Conservation (phyloP, 2,329 filamentous ascomycete genomes). For the Fusarium setosum region DNA sequence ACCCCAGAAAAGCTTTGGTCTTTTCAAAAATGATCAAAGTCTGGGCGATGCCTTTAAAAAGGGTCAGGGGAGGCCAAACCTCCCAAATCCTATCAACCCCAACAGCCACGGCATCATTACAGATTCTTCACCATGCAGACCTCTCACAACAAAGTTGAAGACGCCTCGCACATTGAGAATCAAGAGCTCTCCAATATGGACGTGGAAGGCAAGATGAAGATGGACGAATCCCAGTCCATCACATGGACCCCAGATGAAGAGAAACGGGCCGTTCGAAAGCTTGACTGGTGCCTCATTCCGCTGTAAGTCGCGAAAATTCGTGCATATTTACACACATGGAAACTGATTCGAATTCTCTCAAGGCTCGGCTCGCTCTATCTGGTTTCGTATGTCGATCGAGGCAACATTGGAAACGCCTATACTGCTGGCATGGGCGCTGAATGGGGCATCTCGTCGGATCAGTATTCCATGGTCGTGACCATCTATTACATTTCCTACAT, state of each 20-base stretch:
- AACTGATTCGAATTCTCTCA: neutral
- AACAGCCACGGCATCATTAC: neutral
- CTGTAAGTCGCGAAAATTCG: neutral
- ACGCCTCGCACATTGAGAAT: neutral
- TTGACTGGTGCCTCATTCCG: neutral
- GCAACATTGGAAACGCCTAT: slow-evolving; percentile 17
- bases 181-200: neutral
- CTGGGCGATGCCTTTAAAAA: neutral
- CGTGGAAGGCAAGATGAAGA: neutral
- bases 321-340: neutral
- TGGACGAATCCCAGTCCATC: neutral
- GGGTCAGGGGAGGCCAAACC: too few species aligned
- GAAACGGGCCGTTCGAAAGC: neutral
- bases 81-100: neutral
- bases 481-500: neutral
- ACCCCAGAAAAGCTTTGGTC: neutral
- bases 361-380: slow-evolving; percentile 12
- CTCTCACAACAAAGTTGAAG: neutral
- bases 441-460: slow-evolving; percentile 8
- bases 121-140: neutral
- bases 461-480: neutral
- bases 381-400: slow-evolving; percentile 15
- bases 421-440: slow-evolving; percentile 8
- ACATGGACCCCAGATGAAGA: neutral
- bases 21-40: neutral